Conservation (phyloP, 306 rosid species). For the Begonia fuchsioides region DNA sequence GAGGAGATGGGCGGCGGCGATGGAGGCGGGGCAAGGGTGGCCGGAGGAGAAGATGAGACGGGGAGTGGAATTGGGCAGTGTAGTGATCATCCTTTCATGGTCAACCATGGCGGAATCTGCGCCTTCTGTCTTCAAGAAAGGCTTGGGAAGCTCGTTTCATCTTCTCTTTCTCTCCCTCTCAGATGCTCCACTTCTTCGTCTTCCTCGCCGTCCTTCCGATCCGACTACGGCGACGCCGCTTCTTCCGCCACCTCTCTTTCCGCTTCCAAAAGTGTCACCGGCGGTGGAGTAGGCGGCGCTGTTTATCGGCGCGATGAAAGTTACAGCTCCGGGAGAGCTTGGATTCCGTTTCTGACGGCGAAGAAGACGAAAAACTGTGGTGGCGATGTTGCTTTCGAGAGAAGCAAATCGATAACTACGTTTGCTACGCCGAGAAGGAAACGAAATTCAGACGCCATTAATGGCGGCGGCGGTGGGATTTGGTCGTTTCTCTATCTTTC, state of each 20-base stretch:
- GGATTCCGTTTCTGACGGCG: constrained; percentile 6
- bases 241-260: constrained; percentile 17
- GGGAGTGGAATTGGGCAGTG: constrained; percentile 72
- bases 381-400: constrained; percentile 33
- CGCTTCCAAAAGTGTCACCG: background rate
- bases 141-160: constrained; percentile 83
- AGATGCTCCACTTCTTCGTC: constrained; percentile 44
- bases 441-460: constrained; percentile 3
- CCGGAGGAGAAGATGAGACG: constrained; percentile 23
- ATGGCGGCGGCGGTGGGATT: constrained; percentile 18
- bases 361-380: constrained; percentile 40
- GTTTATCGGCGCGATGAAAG: too few relatives aligned
- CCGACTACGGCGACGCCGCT: constrained; percentile 15
- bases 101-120: constrained; percentile 88
- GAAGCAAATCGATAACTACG: constrained; percentile 57
- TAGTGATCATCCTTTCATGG: constrained; percentile 62
- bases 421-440: constrained; percentile 29
- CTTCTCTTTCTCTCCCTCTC: constrained; percentile 55
- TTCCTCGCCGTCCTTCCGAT: constrained; percentile 69
- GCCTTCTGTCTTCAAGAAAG: constrained; percentile 89
- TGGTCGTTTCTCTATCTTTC: constrained; percentile 83
- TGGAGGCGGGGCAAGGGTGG: constrained; percentile 24
- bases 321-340: background rate
- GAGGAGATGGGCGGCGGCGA: constrained; percentile 16
- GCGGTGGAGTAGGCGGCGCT: too few relatives aligned